Base-by-base conservation (phyloP, 1,139 yeast genomes). In the Blastobotrys buckinghamii region DNA sequence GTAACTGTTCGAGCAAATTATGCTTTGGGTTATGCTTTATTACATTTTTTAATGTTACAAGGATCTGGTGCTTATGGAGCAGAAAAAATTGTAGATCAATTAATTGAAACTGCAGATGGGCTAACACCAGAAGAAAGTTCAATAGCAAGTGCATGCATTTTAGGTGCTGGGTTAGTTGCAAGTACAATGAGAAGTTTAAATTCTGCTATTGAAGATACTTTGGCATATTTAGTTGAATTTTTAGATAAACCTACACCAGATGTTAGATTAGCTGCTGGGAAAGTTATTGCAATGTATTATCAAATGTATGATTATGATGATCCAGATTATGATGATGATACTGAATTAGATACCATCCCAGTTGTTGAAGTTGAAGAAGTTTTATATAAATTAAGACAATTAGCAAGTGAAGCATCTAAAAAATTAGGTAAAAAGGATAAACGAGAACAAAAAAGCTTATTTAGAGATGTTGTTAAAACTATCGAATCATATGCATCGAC, bases 361-460 rank as follows among this genome's bases (percentile, higher is more conserved):
- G 79, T 77, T 62, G 73, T 77, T 52, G 86, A 82, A 59, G 77
- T 76, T 47, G 79, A 73, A 40, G 77, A 76, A 42, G 61, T 84
- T 15, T 64, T 72, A 17, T 60, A 70, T 0, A 67, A 71, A 1
- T 63, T 83, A 39, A 72, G 71, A 3, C 69, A 75, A 43, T 66
- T 82, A 39, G 69, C 79, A 2, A 75, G 73, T 47, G 72, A 77
- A 34, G 76, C 84, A 0, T 71, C 81, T 7, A 79, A 80, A 51
- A 78, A 74, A 50, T 62, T 79, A 5, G 75, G 82, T 30, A 82
- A 82, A 58, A 79, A 77, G 62, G 85, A 80, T 50, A 82, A 79
- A 62, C 76, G 75, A 53, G 80, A 77, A 42, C 72, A 78, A 33
- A 79, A 80, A 58, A 77, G 86, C 0, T 72, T 83, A 1, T 80